A percentile compares a stretch with the other conserved stretches of the same genome.
Conservation (phyloP, 768 basidiomycete genomes). For the Leccinum incarnatum region DNA sequence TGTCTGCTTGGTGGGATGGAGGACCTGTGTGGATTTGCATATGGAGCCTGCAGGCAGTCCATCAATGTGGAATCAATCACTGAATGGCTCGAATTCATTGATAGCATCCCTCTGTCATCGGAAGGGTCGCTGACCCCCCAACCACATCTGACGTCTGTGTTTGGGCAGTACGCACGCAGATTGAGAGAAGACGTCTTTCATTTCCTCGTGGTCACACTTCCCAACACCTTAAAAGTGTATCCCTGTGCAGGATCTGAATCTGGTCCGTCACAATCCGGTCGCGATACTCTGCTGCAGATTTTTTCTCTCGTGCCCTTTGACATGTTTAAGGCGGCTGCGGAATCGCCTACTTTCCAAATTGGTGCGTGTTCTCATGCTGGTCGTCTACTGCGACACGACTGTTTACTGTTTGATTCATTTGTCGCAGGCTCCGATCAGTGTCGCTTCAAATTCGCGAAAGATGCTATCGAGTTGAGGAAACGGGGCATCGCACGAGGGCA, state of each 20-base stretch:
- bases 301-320: constrained; percentile 85
- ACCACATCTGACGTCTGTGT: constrained; percentile 53
- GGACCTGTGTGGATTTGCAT: constrained; percentile 76
- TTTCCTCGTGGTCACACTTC: constrained; percentile 73
- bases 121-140: constrained; percentile 50
- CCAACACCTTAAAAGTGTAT: constrained; percentile 58
- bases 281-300: constrained; percentile 69
- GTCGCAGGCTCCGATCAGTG: constrained; percentile 73
- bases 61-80: constrained; percentile 73
- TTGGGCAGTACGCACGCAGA: constrained; percentile 74
- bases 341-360: constrained; percentile 76
- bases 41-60: constrained; percentile 71
- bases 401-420: constrained; percentile 14
- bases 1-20: constrained; percentile 87
- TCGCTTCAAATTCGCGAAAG: constrained; percentile 90
- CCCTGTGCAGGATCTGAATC: constrained; percentile 38
- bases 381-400: constrained; percentile 1
- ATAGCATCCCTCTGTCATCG: constrained; percentile 45
- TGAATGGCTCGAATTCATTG: constrained; percentile 77
- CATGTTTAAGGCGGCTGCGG: constrained; percentile 79
- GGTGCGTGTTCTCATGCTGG: constrained; percentile 43
- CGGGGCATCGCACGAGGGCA: constrained; percentile 67
- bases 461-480: constrained; percentile 81
- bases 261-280: constrained; percentile 43
- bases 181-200: constrained; percentile 76